Base-by-base conservation (phyloP, 1,284 basidiomycete species). In the Cryptococcus sp. region DNA sequence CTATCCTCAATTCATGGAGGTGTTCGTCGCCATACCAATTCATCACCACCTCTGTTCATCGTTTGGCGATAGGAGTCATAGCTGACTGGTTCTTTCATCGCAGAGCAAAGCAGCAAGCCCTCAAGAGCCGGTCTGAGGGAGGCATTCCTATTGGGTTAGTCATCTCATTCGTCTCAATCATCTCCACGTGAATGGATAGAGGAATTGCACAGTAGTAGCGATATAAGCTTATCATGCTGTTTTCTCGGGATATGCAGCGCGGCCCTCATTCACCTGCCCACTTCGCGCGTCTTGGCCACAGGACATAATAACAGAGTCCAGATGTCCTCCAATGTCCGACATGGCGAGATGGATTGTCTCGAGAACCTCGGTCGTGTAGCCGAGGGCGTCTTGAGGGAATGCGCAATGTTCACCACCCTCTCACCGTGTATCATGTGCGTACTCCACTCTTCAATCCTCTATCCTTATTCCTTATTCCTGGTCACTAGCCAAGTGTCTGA, bases 281-380 rank as follows among this genome's bases (percentile, higher is more conserved):
- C 72, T 1, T 62, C 65, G 39, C 60, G 61, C 19, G 63, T 71
- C 13, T 61, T 73, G 15, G 58, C 70, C 17, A 38, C 22, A 5
- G 72, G 72, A 3, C 72, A 73, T 55, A 73, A 73, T 58, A 67
- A 72, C 55, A 64, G 71, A 8, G 71, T 73, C 0, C 66, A 73
- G 61, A 57, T 64, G 53, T 59, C 61, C 50, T 65, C 63, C 13
- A 73, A 72, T 53, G 57, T 58, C 52, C 57, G 63, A 10, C 72
- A 73, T 57, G 72, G 69, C 45, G 72, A 73, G 66, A 72, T 62
- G 47, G 69, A 71, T 50, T 68, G 66, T 22, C 62, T 73, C 11
- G 70, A 72, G 59, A 69, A 72, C 40, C 60, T 73, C 15, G 72
- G 72, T n/a, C 59, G 70, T 17, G 66, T 65, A 7, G 20, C 35